Conservation (phyloP, 192 early-diverging fungal genomes). For the Chytriomyces sp. region DNA sequence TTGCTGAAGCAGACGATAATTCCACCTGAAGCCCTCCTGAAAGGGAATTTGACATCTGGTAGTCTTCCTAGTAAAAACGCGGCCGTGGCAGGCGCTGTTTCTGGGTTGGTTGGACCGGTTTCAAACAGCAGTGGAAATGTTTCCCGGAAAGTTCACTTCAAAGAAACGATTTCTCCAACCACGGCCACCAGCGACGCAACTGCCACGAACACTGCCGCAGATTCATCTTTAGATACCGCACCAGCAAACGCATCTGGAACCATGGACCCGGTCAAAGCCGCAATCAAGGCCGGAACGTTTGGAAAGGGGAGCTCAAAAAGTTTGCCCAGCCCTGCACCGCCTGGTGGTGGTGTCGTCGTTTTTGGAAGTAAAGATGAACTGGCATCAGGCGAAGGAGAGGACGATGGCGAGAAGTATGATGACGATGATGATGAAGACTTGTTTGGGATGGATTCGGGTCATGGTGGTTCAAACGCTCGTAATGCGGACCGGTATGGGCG, state of each 20-base stretch:
- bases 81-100: neutral
- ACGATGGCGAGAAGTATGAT: neutral
- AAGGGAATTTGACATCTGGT: neutral
- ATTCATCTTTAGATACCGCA: no score
- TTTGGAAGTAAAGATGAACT: neutral
- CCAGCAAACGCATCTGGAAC: no score
- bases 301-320: neutral
- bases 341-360: neutral
- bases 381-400: neutral
- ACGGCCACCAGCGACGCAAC: neutral
- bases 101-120: neutral
- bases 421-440: slow-evolving; percentile 5
- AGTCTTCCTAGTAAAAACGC: neutral
- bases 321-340: slow-evolving; percentile 18
- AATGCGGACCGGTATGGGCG: neutral
- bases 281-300: no score
- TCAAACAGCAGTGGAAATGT: neutral
- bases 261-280: no score
- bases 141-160: slow-evolving; percentile 29
- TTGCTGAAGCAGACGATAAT: no score
- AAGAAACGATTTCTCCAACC: slow-evolving; percentile 4
- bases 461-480: neutral
- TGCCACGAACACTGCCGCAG: neutral
- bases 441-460: slow-evolving; percentile 15
- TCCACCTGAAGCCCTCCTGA: neutral